Percentiles rank a stretch among this genome's conserved stretches.
Conservation (phyloP, 208 protist species). For the Blechomonas ayalai region DNA sequence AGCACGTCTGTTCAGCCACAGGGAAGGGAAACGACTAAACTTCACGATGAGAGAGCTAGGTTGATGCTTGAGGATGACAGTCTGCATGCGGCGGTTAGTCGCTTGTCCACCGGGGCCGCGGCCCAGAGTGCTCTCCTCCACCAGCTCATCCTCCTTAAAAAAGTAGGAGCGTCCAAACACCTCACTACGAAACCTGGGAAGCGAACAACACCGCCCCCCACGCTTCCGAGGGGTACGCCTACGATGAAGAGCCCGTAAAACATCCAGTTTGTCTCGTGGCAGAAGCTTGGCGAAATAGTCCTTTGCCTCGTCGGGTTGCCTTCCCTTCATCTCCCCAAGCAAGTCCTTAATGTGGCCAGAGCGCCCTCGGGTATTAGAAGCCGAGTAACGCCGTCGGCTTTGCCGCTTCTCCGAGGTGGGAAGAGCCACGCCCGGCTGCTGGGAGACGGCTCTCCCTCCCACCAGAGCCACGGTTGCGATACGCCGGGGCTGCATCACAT, state of each 20-base stretch:
- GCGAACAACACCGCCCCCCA: constrained; percentile 6
- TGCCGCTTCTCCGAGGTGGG: constrained; percentile 13
- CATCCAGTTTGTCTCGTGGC: constrained; percentile 60
- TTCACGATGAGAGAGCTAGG: constrained; percentile 68
- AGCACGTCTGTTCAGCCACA: constrained; percentile 74
- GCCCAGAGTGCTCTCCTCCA: constrained; percentile 70
- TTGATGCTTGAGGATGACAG: constrained; percentile 57
- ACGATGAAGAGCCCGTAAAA: constrained; percentile 37
- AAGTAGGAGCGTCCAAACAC: constrained; percentile 65
- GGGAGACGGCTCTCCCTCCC: not conserved
- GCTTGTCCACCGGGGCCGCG: constrained; percentile 80
- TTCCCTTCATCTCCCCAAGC: constrained; percentile 35
- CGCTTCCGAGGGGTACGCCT: constrained; percentile 15
- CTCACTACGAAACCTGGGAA: constrained; percentile 49
- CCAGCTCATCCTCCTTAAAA: constrained; percentile 73
- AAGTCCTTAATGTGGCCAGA: constrained; percentile 34
- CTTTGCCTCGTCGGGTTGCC: constrained; percentile 16
- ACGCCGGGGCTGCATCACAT: no score
- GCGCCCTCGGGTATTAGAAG: constrained; percentile 49
- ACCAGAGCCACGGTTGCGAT: no score
- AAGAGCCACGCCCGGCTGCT: not conserved
- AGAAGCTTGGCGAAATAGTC: constrained; percentile 36
- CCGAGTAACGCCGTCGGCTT: constrained; percentile 54
- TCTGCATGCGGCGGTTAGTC: constrained; percentile 84
- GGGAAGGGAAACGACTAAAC: constrained; percentile 80